These are phyloP conservation scores for Ulota crispa DNA, from an alignment of 225 moss, liverwort and hornwort genomes.

Conservation along the genomic window DNA sequence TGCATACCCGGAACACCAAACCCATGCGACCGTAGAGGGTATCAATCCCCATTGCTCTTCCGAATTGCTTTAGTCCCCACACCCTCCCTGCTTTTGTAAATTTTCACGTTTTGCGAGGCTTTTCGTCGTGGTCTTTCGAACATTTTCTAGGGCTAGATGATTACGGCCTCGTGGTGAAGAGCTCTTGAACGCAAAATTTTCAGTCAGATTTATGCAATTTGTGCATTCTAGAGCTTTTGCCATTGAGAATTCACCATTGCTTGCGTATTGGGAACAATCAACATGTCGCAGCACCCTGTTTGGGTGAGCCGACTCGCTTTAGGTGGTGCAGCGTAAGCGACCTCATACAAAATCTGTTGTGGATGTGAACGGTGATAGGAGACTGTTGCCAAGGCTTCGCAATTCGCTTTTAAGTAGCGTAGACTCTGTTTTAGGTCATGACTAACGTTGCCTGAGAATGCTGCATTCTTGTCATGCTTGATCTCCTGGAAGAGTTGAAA, in stretches of 20 bases:
- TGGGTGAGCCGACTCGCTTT: conserved; percentile 32
- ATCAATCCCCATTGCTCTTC: background rate
- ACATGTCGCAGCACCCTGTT: conserved; percentile 29
- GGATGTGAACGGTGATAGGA: background rate
- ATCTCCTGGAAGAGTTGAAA: background rate
- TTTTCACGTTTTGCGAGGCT: background rate
- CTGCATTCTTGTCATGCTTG: background rate
- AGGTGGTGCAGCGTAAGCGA: conserved; percentile 33
- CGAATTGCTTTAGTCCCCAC: background rate
- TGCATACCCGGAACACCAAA: background rate
- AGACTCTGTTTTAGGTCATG: background rate
- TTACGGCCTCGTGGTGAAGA: no score
- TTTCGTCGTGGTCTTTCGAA: background rate
- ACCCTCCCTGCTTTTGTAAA: background rate
- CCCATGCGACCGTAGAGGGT: fast-evolving
- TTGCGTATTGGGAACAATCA: background rate
- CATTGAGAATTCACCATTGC: background rate
- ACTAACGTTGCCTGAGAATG: background rate
- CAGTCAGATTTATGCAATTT: background rate
- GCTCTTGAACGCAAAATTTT: background rate
- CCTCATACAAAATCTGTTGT: background rate
- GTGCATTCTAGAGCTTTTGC: background rate
- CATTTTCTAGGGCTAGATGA: background rate
- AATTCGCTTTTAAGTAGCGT: background rate
- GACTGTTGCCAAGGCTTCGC: background rate